Percentiles rank a stretch among this genome's conserved stretches.
Conservation (phyloP, 495 filamentous ascomycete species). For the Venustampulla echinocandica region DNA sequence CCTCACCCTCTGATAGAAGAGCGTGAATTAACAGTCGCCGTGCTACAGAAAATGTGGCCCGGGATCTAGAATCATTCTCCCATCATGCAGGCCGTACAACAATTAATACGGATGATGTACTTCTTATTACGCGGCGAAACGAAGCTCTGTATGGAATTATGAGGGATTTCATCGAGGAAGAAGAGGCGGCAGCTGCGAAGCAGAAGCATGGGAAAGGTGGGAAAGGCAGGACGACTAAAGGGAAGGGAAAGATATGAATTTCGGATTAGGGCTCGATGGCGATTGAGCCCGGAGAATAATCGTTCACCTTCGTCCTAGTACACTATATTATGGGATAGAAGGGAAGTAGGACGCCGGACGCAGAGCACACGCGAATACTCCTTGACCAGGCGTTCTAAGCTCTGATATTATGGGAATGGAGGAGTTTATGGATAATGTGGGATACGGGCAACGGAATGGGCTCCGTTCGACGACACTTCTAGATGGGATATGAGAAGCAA, state of each 20-base stretch:
- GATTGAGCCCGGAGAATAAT: too few relatives aligned
- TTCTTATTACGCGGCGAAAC: conserved; percentile 79
- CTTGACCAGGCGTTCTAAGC: too few relatives aligned
- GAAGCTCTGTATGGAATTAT: conserved; percentile 71
- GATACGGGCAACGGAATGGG: too few relatives aligned
- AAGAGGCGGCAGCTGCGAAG: conserved; percentile 31
- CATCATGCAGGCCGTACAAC: conserved; percentile 80
- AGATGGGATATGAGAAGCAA: too few relatives aligned
- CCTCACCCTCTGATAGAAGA: too few relatives aligned
- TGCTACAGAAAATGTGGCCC: conserved; percentile 53
- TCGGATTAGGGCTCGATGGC: neutral
- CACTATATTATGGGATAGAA: too few relatives aligned
- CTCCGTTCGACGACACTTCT: too few relatives aligned
- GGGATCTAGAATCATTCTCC: conserved; percentile 75
- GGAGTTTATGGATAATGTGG: too few relatives aligned
- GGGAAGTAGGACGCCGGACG: too few relatives aligned
- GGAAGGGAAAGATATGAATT: conserved; percentile 9
- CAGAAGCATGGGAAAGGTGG: conserved; percentile 24
- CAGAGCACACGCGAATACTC: too few relatives aligned
- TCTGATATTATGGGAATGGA: too few relatives aligned
- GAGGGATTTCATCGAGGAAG: conserved; percentile 54
- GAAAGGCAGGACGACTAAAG: conserved; percentile 3
- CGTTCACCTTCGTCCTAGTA: too few relatives aligned
- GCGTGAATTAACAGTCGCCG: conserved; percentile 9
- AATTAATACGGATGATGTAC: conserved; percentile 75